Evolutionary conservation across 2,329 filamentous ascomycete genomes (phyloP), one percentile per base, ranked within the genome.

Genomic region (Trichoderma sp.): DNA sequence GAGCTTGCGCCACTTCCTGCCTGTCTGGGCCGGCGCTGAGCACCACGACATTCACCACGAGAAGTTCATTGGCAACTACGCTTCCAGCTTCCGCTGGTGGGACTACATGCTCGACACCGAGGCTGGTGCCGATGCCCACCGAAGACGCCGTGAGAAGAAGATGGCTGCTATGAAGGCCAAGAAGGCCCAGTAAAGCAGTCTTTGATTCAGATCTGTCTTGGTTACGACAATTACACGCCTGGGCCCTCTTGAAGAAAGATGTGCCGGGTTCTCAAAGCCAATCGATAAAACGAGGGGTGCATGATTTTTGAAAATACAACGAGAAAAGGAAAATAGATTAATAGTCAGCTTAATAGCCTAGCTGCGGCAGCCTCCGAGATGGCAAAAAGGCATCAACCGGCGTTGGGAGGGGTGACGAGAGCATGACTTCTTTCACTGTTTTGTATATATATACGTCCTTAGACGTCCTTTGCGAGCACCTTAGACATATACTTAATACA

Each of bases 11-110:
- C 93, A 97, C 82, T 92, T 98, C 86, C 84, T 99, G 63, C 96
- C 96, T 43, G 94, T 99, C 88, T 99, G 96, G 96, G 95, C 95
- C 68, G 96, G 96, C 72, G 96, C 96, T 68, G 90, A 97, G 76
- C 95, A 98, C 83, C 96, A 99, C 84, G 96, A 99, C 78, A 85
- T 94, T 56, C 96, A 99, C 83, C 96, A 99, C 83, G 96, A 99
- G 85, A 93, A 94, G 79, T 99, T 99, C 83, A 94, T 99, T 72
- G 96, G 96, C 76, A 99, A 99, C 86, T 99, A 98, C 80, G 86
- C 95, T 63, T 97, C 94, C 79, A 97, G 93, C 85, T 99, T 99
- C 89, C 89, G 95, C 81, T 99, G 96, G 96, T 99, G 96, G 96
- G 96, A 99, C 84, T 97, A 92, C 80, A 80, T 90, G 75, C 87